These are phyloP conservation scores for Blastosporella zonata DNA, from an alignment of 1,284 basidiomycete genomes.

Conservation along the genomic window DNA sequence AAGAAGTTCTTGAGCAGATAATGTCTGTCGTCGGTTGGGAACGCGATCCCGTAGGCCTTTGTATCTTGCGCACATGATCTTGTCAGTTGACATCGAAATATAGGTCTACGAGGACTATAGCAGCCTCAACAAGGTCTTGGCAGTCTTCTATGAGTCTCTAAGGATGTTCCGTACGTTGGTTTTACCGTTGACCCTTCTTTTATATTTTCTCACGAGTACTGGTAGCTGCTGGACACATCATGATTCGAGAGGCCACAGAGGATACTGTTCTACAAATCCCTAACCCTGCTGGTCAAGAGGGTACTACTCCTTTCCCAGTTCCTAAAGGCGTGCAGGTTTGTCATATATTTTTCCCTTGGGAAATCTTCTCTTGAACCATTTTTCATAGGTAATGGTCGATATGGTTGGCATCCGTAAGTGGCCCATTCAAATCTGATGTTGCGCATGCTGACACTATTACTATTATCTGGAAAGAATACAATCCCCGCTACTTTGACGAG, in stretches of 20 bases:
- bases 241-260: conserved; percentile 33
- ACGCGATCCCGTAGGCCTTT: conserved; percentile 36
- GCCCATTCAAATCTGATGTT: conserved; percentile 15
- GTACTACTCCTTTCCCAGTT: conserved; percentile 27
- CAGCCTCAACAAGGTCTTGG: conserved; percentile 43
- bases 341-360: background rate
- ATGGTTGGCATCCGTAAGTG: conserved; percentile 52
- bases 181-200: background rate
- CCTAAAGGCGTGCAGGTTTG: conserved; percentile 32
- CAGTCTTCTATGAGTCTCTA: conserved; percentile 44
- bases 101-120: conserved; percentile 43
- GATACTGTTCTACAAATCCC: conserved; percentile 33
- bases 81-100: background rate
- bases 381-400: conserved; percentile 35
- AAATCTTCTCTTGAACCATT: background rate
- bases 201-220: background rate
- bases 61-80: background rate
- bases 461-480: conserved; percentile 30
- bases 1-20: conserved; percentile 46
- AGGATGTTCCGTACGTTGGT: conserved; percentile 41
- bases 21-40: conserved; percentile 37
- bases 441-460: background rate
- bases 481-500: conserved; percentile 34
- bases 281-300: conserved; percentile 30
- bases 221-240: conserved; percentile 28